Conservation (phyloP, 2,329 filamentous ascomycete species). For the Colletotrichum navitas region DNA sequence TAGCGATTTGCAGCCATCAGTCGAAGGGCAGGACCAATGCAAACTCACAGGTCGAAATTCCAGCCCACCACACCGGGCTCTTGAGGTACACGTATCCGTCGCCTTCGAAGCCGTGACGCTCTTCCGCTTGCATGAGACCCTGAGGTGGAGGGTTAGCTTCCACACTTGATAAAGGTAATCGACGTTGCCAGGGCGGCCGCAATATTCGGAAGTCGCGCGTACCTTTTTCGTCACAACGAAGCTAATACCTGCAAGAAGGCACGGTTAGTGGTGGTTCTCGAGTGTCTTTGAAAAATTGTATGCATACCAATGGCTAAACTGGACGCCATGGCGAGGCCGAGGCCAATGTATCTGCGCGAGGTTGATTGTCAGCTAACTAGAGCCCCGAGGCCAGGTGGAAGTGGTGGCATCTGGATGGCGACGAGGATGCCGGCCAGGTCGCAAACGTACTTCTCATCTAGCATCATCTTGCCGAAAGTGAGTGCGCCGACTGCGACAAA, state of each 20-base stretch:
- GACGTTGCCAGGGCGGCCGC: conserved; percentile 7
- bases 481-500: conserved; percentile 30
- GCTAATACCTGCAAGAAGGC: conserved; percentile 76
- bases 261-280: conserved; percentile 43
- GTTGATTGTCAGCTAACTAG: conserved; percentile 49
- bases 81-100: conserved; percentile 95
- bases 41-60: conserved; percentile 84
- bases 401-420: conserved; percentile 5
- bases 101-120: conserved; percentile 94
- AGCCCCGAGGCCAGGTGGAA: conserved; percentile 21
- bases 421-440: conserved; percentile 19
- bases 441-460: conserved; percentile 44
- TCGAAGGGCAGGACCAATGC: background rate
- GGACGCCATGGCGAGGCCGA: conserved; percentile 80
- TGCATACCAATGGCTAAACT: conserved; percentile 79
- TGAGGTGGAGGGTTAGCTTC: conserved; percentile 53
- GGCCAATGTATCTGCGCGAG: conserved; percentile 76
- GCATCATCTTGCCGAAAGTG: conserved; percentile 42
- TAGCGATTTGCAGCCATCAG: conserved; percentile 14
- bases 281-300: conserved; percentile 16
- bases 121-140: conserved; percentile 91
- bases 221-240: conserved; percentile 99
- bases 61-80: conserved; percentile 97
- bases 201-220: conserved; percentile 49
- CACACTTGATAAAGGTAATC: conserved; percentile 29